Percentiles rank a stretch among this genome's conserved stretches.
phyloP scores from a whole-genome alignment of 148 eudicot genomes.

The Rhododendron ferrugineum region DNA sequence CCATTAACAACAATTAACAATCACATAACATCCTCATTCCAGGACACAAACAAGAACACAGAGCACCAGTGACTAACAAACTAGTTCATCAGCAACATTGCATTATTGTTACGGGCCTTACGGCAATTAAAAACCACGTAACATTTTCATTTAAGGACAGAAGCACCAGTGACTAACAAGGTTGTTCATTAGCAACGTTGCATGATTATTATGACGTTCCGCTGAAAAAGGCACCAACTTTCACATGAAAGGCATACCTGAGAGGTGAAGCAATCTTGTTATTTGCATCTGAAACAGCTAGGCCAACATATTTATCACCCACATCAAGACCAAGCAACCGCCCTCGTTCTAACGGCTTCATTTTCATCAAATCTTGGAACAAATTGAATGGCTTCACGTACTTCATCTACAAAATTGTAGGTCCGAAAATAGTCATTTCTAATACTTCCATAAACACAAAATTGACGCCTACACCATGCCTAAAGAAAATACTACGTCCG shows the following conservation, averaged over 20 bases:
- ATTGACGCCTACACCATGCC: background rate
- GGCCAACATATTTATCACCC: slow-evolving; percentile 86
- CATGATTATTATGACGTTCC: background rate
- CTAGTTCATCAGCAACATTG: background rate
- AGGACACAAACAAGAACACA: background rate
- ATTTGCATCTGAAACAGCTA: slow-evolving; percentile 68
- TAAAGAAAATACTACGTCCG: background rate
- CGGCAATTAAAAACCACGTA: background rate
- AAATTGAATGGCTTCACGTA: slow-evolving; percentile 59
- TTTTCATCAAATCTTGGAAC: slow-evolving; percentile 60
- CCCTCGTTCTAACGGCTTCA: slow-evolving; percentile 30
- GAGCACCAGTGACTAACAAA: background rate
- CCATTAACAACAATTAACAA: background rate
- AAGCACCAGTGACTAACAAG: background rate
- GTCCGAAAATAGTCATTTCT: background rate
- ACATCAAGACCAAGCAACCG: slow-evolving; percentile 88
- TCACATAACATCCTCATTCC: background rate
- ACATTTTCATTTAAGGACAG: background rate
- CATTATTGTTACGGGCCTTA: background rate
- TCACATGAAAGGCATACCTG: slow-evolving; percentile 35
- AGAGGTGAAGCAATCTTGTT: slow-evolving; percentile 71
- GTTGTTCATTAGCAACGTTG: background rate
- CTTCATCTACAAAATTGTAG: slow-evolving; percentile 45
- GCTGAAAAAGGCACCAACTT: background rate
- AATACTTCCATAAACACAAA: background rate